Conservation (phyloP, 2,329 filamentous ascomycete species). For the Fusarium liriodendri region DNA sequence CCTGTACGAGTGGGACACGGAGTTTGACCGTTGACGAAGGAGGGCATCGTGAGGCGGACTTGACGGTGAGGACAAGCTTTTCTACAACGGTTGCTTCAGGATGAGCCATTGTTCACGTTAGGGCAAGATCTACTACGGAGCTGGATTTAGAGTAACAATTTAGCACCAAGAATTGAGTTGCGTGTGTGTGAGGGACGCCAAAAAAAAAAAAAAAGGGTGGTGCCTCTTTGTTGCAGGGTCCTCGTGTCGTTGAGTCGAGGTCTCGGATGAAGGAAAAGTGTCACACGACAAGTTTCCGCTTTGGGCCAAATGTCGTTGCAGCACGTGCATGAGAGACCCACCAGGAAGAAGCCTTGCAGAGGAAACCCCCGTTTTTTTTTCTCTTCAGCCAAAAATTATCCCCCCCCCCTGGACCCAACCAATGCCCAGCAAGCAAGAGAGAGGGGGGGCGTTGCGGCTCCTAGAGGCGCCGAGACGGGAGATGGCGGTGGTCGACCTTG, state of each 20-base stretch:
- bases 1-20: background rate
- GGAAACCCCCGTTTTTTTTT: conserved; percentile 2
- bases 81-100: background rate
- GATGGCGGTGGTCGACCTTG: conserved; percentile 26
- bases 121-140: background rate
- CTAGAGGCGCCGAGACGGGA: conserved; percentile 33
- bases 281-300: conserved; percentile 40
- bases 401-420: background rate
- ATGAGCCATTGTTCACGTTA: background rate
- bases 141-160: background rate
- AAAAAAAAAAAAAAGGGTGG: background rate
- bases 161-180: conserved; percentile 16
- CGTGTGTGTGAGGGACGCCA: background rate
- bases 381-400: conserved; percentile 21
- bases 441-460: conserved; percentile 21
- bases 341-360: background rate
- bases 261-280: background rate
- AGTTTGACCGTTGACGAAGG: background rate
- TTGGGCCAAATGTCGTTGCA: conserved; percentile 30
- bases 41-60: background rate
- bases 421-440: background rate
- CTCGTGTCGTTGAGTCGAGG: background rate
- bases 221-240: background rate
- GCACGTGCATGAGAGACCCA: conserved; percentile 2
- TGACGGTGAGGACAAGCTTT: background rate